Evolutionary conservation across 805 yeast species (phyloP), one percentile per base, ranked within the genome.

Genomic region (Candida stauntonica): DNA sequence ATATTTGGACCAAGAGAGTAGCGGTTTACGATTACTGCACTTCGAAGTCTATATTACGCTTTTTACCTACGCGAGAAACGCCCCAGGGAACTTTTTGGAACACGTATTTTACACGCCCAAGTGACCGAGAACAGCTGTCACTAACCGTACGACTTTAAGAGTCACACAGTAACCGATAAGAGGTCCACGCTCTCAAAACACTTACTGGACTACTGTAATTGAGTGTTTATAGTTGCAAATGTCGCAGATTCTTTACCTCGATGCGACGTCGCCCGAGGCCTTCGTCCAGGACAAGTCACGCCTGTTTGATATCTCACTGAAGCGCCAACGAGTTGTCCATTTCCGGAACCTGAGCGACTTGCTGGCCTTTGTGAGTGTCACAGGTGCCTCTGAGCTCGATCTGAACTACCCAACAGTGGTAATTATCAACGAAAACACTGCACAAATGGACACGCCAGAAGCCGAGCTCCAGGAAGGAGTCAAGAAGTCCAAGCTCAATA

Each of bases 301-400:
- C 14, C 36, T 52, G n/a, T 46, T 52, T 18, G 39, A 44, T 9
- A 19, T 44, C 4, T 44, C 55, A 0, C 26, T 52, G 7, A 34
- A 13, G 9, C 33, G 21, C 8, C 14, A 29, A 11, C 16, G 15
- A 2, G 42, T 48, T 9, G 31, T 28, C 13, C 30, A 33, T 14
- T 50, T 48, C 42, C 42, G 45, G n/a, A 38, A 36, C 15, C 36
- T 55, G 5, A 17, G 38, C 7, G 43, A 36, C 15, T 24, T 55
- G 18, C 18, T 54, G 17, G 32, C 32, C 6, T 45, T 43, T 19
- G 36, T 55, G 18, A 37, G 51, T 3, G 44, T 50, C 17, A 39
- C 42, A 9, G 59, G 60, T 1, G 45, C 51, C 17, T 51, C 55
- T 7, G 60, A 55, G 19, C 37, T 54, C 6, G 60, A 55, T 34